Percentiles rank a stretch among this genome's conserved stretches.
These are phyloP conservation scores for Rhizopogon vesiculosus DNA, from an alignment of 768 basidiomycete species.

Conservation along the genomic window DNA sequence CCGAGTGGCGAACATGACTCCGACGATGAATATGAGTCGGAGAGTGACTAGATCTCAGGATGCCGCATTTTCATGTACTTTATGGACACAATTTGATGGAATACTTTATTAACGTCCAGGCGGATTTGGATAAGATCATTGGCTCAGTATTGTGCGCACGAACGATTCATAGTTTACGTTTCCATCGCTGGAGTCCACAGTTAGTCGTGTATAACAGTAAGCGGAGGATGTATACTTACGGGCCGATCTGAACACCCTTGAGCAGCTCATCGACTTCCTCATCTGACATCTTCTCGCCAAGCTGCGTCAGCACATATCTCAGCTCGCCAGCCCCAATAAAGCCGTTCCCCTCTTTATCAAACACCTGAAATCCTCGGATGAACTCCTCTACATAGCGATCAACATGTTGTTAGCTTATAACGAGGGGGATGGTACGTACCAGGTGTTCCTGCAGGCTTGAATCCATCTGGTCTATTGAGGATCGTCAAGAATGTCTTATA, in stretches of 20 bases:
- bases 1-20: slow-evolving; percentile 25
- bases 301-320: slow-evolving; percentile 86
- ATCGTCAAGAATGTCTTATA: slow-evolving; percentile 90
- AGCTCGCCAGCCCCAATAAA: slow-evolving; percentile 63
- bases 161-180: slow-evolving; percentile 98
- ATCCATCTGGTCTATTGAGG: slow-evolving; percentile 92
- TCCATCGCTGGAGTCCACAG: slow-evolving; percentile 61
- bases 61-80: not conserved
- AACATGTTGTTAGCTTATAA: not conserved
- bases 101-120: not conserved
- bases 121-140: slow-evolving; percentile 37
- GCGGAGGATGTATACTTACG: slow-evolving; percentile 39
- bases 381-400: slow-evolving; percentile 76
- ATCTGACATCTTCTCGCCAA: slow-evolving; percentile 98
- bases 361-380: slow-evolving; percentile 98
- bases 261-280: slow-evolving; percentile 97
- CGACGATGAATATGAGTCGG: slow-evolving; percentile 56
- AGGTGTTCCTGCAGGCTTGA: slow-evolving; percentile 94
- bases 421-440: slow-evolving; percentile 42
- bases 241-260: slow-evolving; percentile 90
- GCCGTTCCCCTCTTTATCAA: slow-evolving; percentile 80
- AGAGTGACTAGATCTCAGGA: slow-evolving; percentile 29
- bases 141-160: slow-evolving; percentile 89
- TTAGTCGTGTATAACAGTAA: not conserved
- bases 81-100: not conserved